Conservation (phyloP, 2,329 filamentous ascomycete species). For the Cyanodermella asteris region DNA sequence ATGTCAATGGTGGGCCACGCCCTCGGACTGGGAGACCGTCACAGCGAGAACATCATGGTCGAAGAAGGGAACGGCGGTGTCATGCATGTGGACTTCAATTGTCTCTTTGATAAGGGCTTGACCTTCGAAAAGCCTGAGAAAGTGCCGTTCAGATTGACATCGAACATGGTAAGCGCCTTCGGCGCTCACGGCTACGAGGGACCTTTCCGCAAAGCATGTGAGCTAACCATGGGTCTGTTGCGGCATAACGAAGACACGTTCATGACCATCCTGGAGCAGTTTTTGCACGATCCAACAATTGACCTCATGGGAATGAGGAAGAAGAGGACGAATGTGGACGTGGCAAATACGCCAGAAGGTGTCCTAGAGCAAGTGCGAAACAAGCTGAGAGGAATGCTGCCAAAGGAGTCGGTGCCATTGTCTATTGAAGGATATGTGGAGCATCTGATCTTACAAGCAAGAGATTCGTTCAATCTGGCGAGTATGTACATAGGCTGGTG, state of each 20-base stretch:
- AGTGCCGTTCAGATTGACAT: slow-evolving; percentile 88
- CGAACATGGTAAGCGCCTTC: slow-evolving; percentile 98
- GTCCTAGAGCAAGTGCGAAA: slow-evolving; percentile 75
- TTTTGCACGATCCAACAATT: slow-evolving; percentile 88
- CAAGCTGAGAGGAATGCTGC: slow-evolving; percentile 67
- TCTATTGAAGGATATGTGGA: slow-evolving; percentile 96
- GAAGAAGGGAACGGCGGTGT: slow-evolving; percentile 85
- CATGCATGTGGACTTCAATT: slow-evolving; percentile 98
- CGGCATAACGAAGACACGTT: slow-evolving; percentile 86
- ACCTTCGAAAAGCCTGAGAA: slow-evolving; percentile 88
- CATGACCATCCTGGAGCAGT: slow-evolving; percentile 93
- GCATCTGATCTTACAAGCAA: slow-evolving; percentile 73
- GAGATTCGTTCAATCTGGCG: slow-evolving; percentile 55
- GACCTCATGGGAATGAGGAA: slow-evolving; percentile 72
- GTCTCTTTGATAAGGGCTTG: slow-evolving; percentile 68
- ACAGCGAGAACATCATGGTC: slow-evolving; percentile 90
- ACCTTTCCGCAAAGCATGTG: slow-evolving; percentile 74
- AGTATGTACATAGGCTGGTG: slow-evolving; percentile 97
- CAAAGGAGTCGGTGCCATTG: slow-evolving; percentile 74
- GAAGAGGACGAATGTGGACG: slow-evolving; percentile 27
- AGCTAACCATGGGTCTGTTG: slow-evolving; percentile 65
- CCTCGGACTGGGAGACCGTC: slow-evolving; percentile 76
- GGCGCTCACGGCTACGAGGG: slow-evolving; percentile 80
- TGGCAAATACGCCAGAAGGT: slow-evolving; percentile 49
- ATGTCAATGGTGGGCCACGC: slow-evolving; percentile 99